Conservation (phyloP, 305 asterid genomes). For the Fraxinus latifolia region DNA sequence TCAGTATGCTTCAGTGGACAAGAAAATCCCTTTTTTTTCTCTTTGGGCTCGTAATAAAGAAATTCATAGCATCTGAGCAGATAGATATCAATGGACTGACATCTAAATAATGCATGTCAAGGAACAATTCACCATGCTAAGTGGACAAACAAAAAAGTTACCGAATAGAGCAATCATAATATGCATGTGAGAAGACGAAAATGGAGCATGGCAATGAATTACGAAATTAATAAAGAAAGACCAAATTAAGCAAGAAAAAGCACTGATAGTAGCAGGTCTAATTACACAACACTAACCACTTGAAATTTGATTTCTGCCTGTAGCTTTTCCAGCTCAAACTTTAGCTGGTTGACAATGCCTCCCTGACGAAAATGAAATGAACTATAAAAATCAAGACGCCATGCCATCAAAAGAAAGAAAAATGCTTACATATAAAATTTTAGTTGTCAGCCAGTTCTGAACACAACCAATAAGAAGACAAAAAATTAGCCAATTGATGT, state of each 20-base stretch:
- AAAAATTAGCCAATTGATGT: background rate
- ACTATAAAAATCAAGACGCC: background rate
- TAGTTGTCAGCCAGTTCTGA: background rate
- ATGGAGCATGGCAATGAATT: background rate
- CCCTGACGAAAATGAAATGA: conserved; percentile 51
- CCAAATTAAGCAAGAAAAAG: conserved; percentile 2
- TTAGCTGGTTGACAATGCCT: conserved; percentile 71
- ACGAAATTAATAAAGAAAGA: conserved; percentile 7
- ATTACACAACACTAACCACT: conserved; percentile 45
- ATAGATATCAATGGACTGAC: background rate
- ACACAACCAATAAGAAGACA: background rate
- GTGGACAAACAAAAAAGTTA: background rate
- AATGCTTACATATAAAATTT: background rate
- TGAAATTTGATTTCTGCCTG: conserved; percentile 77
- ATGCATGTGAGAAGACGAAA: conserved; percentile 19
- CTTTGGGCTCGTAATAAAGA: background rate
- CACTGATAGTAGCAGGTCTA: conserved; percentile 10
- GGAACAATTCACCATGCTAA: background rate
- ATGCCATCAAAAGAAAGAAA: background rate
- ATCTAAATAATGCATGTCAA: background rate
- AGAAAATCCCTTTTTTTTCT: background rate
- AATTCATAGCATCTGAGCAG: background rate
- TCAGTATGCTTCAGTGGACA: background rate
- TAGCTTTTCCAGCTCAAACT: conserved; percentile 66
- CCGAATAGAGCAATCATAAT: background rate